A percentile compares a stretch with the other conserved stretches of the same genome.
Evolutionary conservation across 2,329 filamentous ascomycete genomes (phyloP).

Genomic region (Fusarium sp.): DNA sequence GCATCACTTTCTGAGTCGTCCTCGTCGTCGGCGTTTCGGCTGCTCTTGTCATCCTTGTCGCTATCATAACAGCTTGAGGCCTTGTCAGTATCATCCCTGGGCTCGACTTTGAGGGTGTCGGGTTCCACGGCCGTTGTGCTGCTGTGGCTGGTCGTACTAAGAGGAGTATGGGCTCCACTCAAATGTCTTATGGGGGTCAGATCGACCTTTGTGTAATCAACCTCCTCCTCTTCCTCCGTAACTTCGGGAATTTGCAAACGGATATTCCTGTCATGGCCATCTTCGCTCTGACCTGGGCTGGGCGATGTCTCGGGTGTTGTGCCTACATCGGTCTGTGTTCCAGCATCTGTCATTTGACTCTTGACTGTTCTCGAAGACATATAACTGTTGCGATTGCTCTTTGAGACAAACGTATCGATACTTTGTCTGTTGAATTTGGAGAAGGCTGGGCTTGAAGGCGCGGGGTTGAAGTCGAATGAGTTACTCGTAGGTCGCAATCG

Average conservation of each 20-base stretch:
- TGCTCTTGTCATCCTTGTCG: conserved; percentile 43
- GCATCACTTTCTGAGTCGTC: conserved; percentile 40
- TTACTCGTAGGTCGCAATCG: conserved; percentile 76
- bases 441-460: conserved; percentile 78
- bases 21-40: conserved; percentile 43
- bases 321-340: conserved; percentile 69
- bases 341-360: conserved; percentile 76
- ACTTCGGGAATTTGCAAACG: conserved; percentile 53
- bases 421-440: conserved; percentile 72
- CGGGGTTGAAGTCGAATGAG: conserved; percentile 84
- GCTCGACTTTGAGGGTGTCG: conserved; percentile 38
- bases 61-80: conserved; percentile 42
- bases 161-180: conserved; percentile 47
- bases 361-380: conserved; percentile 77
- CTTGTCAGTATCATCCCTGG: conserved; percentile 41
- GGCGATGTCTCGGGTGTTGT: conserved; percentile 66
- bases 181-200: conserved; percentile 61
- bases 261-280: conserved; percentile 57
- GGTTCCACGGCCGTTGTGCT: conserved; percentile 36
- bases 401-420: conserved; percentile 69
- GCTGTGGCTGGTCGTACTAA: conserved; percentile 38
- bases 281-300: conserved; percentile 65
- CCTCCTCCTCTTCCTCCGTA: conserved; percentile 62
- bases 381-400: conserved; percentile 78
- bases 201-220: conserved; percentile 71